Evolutionary conservation across 140 eudicot species (phyloP), one percentile per base, ranked within the genome.

Genomic region (Flaveria floridana): DNA sequence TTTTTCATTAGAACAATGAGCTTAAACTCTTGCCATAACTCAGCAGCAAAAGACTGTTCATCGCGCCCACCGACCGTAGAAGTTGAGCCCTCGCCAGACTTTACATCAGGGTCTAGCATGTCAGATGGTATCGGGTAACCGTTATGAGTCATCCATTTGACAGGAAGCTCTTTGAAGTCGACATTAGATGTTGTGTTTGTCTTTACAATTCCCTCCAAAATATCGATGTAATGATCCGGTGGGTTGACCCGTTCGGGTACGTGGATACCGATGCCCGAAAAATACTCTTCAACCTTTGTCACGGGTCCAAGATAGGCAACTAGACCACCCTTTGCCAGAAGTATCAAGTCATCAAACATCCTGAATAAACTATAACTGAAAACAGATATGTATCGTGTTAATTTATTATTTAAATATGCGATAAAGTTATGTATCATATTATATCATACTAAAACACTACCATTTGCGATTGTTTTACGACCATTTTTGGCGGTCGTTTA

Each of bases 321-420:
- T 39, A 90, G 97, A 20, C 99, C 99, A 56, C 99, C 99, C 79
- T 93, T 93, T 63, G 99, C 99, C 63, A 93, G 89, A 74, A 93
- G 96, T 76, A 90, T 90, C 42, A 93, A 72, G 69, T 93, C 99
- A 74, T 93, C 99, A 77, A 93, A 93, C 99, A 90, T 93, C 84
- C 82, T 84, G 89, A 86, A 93, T 85, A 93, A 81, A 44, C 96
- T 81, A 82, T 93, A 93, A 78, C 99, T 93, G 92, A 83, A 87
- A 48, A 48, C n/a, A 48, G 0, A 65, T 68, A 61, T 12, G 58
- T 64, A 21, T 77, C 8, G 73, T 55, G 69, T 71, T 71, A 72
- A 44, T 63, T 63, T 3, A 21, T 7, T 26, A 26, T 25, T 61
- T 7, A 61, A 0, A 25, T 61, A 26, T 58, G 42, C 13, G 28